Conservation (phyloP, 176 grass and related monocot species). For the Hsuehochloa calcarea region DNA sequence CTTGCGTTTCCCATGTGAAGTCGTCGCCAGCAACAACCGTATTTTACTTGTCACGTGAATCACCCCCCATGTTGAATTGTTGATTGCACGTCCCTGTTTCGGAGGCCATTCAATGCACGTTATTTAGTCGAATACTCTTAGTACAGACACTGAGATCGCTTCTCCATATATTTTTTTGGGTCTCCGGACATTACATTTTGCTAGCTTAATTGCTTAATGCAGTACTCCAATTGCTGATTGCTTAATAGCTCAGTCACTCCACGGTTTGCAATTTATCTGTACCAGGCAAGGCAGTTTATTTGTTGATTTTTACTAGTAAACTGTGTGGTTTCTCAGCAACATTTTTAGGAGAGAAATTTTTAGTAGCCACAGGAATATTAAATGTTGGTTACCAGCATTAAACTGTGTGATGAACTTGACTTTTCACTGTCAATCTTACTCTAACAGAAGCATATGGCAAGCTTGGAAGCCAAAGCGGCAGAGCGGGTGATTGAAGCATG, state of each 20-base stretch:
- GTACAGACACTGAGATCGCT: not conserved
- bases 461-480: conserved; percentile 69
- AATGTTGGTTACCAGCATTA: not conserved
- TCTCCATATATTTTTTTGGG: not conserved
- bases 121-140: not conserved
- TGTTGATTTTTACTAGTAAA: not conserved
- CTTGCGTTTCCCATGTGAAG: not conserved
- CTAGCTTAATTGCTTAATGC: not conserved
- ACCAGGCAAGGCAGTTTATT: not conserved
- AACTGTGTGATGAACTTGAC: not conserved
- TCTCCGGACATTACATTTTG: not conserved
- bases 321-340: not conserved
- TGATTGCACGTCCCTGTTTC: not conserved
- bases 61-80: not conserved
- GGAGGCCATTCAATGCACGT: not conserved
- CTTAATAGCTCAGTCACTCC: not conserved
- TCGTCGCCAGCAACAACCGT: not conserved
- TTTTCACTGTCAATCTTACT: not conserved
- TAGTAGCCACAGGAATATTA: not conserved
- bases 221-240: not conserved
- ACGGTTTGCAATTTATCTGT: not conserved
- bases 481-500: conserved; percentile 88
- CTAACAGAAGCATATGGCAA: conserved; percentile 89
- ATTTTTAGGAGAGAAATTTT: not conserved
- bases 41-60: not conserved